Evolutionary conservation across 2,329 filamentous ascomycete species (phyloP).

Genomic region (Aspergillus pseudotamarii): DNA sequence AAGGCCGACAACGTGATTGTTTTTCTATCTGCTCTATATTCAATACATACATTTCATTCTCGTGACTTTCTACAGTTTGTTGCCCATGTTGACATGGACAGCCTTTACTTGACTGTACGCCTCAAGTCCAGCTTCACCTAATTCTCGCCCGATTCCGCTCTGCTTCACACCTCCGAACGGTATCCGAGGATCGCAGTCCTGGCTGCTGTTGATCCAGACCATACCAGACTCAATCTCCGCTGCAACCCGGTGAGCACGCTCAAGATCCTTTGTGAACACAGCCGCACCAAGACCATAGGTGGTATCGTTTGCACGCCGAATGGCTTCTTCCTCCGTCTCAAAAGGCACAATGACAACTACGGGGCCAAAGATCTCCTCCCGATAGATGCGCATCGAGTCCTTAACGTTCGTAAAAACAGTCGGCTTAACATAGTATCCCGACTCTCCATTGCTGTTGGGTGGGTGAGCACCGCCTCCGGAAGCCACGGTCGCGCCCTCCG

Average conservation of each 20-base stretch:
- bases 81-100: constrained; percentile 46
- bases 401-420: constrained; percentile 42
- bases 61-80: constrained; percentile 21
- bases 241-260: constrained; percentile 46
- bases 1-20: not conserved
- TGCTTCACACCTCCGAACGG: constrained; percentile 51
- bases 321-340: constrained; percentile 42
- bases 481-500: constrained; percentile 42
- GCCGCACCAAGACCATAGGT: constrained; percentile 47
- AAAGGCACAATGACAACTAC: constrained; percentile 46
- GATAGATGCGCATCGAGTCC: constrained; percentile 40
- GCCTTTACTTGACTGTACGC: constrained; percentile 45
- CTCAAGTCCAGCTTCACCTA: constrained; percentile 45
- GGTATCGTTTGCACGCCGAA: constrained; percentile 43
- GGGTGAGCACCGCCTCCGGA: constrained; percentile 41
- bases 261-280: constrained; percentile 47
- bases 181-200: constrained; percentile 45
- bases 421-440: constrained; percentile 45
- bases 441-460: constrained; percentile 33
- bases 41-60: not conserved
- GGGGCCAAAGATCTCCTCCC: constrained; percentile 50
- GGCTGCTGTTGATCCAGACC: constrained; percentile 51
- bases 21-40: not conserved
- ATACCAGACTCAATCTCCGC: constrained; percentile 49
- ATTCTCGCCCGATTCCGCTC: constrained; percentile 54